Base-by-base conservation (phyloP, 1,284 basidiomycete species). In the Sanghuangporus baumii region DNA sequence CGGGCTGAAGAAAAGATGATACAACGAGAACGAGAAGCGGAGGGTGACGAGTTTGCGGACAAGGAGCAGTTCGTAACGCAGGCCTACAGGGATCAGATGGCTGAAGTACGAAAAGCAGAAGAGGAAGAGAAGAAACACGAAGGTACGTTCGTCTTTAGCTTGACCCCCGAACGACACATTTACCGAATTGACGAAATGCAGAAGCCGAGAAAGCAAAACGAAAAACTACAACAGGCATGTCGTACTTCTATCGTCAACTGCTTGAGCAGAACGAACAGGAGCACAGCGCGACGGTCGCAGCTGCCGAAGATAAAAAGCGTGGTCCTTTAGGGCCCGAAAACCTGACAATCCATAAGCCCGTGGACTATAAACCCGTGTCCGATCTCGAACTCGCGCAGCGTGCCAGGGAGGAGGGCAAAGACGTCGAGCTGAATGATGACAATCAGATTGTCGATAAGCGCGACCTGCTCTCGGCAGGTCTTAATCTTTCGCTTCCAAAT, bases 1-100 rank as follows among this genome's bases (percentile, higher is more conserved):
- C 82, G 96, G 61, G 97, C 97, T 0, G 96, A 99, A 75, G 95
- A 99, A 76, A 98, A 98, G 80, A 93, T 96, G 89, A 90, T 98
- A 69, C 92, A 96, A 74, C 84, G 86, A 55, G 96, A 99, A 73
- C 84, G 97, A 20, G 93, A 96, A 73, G 78, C 83, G 26, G 97
- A 99, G 76, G 97, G 97, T 0, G 94, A 96, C 66, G 87, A 96
- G 73, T 99, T 94, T 74, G 83, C 81, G 55, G 96, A 94, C 77
- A 99, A 96, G 78, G 97, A 99, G 66, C 84, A 88, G 23, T 99
- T 98, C 70, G 96, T 99, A 51, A 99, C 97, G 0, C 93, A 95
- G 70, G 95, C 94, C 40, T 99, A 99, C 78, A 95, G 95, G 74
- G 90, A 93, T 66, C 97, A 99, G 75, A 93, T 97, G 86, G 96